A percentile compares a stretch with the other conserved stretches of the same genome.
phyloP scores from a whole-genome alignment of 345 rosid genomes.

The Moringa oleifera region DNA sequence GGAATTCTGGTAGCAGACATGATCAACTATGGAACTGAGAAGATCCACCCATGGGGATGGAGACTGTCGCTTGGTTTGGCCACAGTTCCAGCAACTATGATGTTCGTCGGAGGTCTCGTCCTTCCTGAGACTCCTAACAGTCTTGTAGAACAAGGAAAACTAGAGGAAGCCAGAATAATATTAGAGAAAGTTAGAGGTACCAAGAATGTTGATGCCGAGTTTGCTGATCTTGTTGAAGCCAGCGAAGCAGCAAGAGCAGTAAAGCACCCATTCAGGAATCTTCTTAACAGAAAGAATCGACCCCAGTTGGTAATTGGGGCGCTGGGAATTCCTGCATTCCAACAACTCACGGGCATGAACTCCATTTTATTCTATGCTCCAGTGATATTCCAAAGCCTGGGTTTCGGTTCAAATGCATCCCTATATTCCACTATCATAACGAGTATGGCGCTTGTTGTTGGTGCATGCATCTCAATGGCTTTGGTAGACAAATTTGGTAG shows the following conservation, averaged over 20 bases:
- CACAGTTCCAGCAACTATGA: slow-evolving; percentile 51
- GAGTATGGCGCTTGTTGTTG: slow-evolving; percentile 50
- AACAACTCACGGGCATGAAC: slow-evolving; percentile 81
- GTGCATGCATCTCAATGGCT: slow-evolving; percentile 57
- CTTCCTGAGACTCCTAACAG: slow-evolving; percentile 83
- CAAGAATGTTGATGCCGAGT: slow-evolving; percentile 58
- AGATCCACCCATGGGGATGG: slow-evolving; percentile 93
- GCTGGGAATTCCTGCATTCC: slow-evolving; percentile 71
- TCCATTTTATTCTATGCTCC: slow-evolving; percentile 87
- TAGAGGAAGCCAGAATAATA: slow-evolving; percentile 54
- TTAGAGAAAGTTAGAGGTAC: slow-evolving; percentile 71
- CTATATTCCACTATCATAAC: slow-evolving; percentile 59
- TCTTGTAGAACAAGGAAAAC: slow-evolving; percentile 71
- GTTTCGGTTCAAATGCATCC: slow-evolving; percentile 66
- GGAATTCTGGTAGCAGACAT: slow-evolving; percentile 72
- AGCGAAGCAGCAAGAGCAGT: slow-evolving; percentile 61
- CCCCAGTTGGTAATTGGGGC: slow-evolving; percentile 76
- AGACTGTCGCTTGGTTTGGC: slow-evolving; percentile 75
- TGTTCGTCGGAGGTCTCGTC: slow-evolving; percentile 62
- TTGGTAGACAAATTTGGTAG: slow-evolving; percentile 71
- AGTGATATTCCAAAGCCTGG: slow-evolving; percentile 77
- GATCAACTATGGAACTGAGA: slow-evolving; percentile 61
- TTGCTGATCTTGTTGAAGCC: slow-evolving; percentile 69
- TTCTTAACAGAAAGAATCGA: slow-evolving; percentile 47
- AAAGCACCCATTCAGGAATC: slow-evolving; percentile 71